Evolutionary conservation across 2,329 filamentous ascomycete species (phyloP), one percentile per base, ranked within the genome.

Genomic region (Cryphonectria radicalis): DNA sequence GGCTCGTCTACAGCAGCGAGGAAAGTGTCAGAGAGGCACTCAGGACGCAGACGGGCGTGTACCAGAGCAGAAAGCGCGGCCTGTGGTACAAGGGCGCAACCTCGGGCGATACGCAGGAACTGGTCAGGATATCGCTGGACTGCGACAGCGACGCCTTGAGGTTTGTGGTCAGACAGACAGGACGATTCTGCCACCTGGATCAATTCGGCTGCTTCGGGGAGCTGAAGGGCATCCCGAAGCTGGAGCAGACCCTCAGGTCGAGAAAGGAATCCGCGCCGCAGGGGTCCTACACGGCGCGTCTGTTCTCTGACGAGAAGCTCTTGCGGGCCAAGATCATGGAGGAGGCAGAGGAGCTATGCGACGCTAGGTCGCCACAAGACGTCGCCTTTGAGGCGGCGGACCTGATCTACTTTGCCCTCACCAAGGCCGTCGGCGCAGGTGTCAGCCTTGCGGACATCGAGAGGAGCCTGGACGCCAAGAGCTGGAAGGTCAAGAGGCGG

Each of bases 311-410:
- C 74, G 89, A 93, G 76, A 95, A 97, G 80, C 87, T 99, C 69
- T 83, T 98, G 68, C 88, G 93, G 60, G 96, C 96, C 3, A 99
- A 99, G 86, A 98, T 99, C 70, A 97, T 98, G 90, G 96, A 99
- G 81, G 96, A 99, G 81, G 96, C 96, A 0, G 93, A 97, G 78
- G 96, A 99, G 83, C 87, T 99, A 59, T 98, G 95, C 78, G 90
- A 96, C 74, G 95, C 96, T 22, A 90, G 90, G 75, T 91, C 90
- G 0, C 92, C 93, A 73, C 87, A 95, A 74, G 93, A 98, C 19
- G 89, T 97, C 73, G 94, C 96, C 2, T 97, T 97, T 74, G 96
- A 99, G 81, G 94, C 96, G 11, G 96, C 96, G 0, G 96, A 99
- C 79, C 84, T 99, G 70, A 90, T 99, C 68, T 99, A 98, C 84